Evolutionary conservation across 2,329 filamentous ascomycete species (phyloP), one percentile per base, ranked within the genome.

Genomic region (Zopfia rhizophila): DNA sequence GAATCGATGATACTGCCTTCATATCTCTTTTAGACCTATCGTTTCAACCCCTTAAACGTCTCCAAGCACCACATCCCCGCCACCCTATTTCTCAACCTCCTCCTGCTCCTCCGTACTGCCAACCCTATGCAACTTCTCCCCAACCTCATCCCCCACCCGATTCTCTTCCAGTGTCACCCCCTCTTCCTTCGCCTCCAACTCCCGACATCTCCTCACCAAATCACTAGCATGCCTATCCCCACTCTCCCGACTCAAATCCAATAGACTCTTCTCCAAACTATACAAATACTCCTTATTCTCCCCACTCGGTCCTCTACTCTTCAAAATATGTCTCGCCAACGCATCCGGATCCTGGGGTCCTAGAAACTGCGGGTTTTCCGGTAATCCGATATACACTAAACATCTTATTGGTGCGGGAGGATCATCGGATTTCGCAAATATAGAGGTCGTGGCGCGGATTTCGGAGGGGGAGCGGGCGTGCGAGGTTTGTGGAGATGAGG

Each of bases 341-440:
- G 76, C 70, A 63, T 91, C 83, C 1, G 89, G 88, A 41, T 94
- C 87, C 67, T 96, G 91, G 0, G 87, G 85, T 0, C 90, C 91
- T 25, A 92, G 80, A 65, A 99, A 99, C 71, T 97, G 94, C 43
- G 90, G 88, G 65, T 99, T 99, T 32, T 88, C 85, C 0, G 94
- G 94, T 2, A 95, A 89, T 16, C 94, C 94, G 65, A 99, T 97
- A 72, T 99, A 99, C 2, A 96, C 90, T 53, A 97, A 82, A 48
- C 83, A 86, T 8, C 72, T 72, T 8, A 66, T 60, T 0, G 63
- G 57, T n/a, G 41, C n/a, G 7, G 28, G 33, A 28, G 46, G 55
- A 5, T 47, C 35, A 18, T 56, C 45, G 11, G 42, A 38, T 3
- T 41, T 32, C 21, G 41, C 42, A 18, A 38, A 51, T 44, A 46